phyloP scores from a whole-genome alignment of 441 rosid genomes.

The Mallotus japonicus region DNA sequence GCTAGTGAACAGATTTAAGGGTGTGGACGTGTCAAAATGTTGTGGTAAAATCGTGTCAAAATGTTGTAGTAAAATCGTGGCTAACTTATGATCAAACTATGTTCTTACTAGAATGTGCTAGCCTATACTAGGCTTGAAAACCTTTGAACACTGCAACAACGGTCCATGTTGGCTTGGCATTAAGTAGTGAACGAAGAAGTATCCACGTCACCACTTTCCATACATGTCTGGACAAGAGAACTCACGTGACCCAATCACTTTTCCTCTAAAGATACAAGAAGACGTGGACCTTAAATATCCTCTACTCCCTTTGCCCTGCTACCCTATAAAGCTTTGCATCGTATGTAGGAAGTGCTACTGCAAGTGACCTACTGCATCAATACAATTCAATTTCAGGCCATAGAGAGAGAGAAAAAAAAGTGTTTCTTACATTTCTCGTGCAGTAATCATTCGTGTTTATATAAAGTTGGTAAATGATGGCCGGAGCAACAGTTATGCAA shows the following conservation, averaged over 20 bases:
- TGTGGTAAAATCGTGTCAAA: constrained; percentile 25
- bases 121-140: neutral
- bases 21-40: constrained; percentile 16
- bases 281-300: constrained; percentile 44
- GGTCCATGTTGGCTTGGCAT: constrained; percentile 18
- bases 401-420: no score
- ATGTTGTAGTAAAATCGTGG: constrained; percentile 23
- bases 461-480: constrained; percentile 26
- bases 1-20: no score
- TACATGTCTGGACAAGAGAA: constrained; percentile 23
- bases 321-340: neutral
- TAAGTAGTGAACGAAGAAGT: neutral
- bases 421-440: neutral
- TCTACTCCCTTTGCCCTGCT: neutral
- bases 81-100: neutral
- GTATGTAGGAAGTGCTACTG: neutral
- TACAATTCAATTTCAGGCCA: no score
- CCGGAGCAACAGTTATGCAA: constrained; percentile 39
- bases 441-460: neutral
- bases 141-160: constrained; percentile 5
- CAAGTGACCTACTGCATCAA: neutral
- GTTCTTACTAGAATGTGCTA: neutral
- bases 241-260: constrained; percentile 29
- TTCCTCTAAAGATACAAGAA: neutral
- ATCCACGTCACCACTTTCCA: constrained; percentile 32